These are phyloP conservation scores for Apiospora phragmitis DNA, from an alignment of 2,329 filamentous ascomycete species.

Conservation along the genomic window DNA sequence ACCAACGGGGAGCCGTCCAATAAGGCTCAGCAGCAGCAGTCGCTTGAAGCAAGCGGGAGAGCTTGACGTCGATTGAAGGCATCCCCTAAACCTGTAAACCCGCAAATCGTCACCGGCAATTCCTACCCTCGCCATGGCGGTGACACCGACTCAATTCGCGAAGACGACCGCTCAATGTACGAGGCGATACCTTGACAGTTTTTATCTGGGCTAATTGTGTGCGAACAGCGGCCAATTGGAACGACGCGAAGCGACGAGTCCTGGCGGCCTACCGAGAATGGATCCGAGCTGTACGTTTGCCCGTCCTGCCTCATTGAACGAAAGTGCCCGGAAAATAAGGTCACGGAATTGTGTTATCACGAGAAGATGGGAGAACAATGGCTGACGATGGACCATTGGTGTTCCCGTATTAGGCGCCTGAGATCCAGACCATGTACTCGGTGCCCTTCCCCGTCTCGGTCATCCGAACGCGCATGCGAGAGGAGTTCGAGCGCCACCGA, in stretches of 20 bases:
- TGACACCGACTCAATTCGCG: conserved; percentile 91
- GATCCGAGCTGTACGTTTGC: conserved; percentile 83
- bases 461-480: conserved; percentile 89
- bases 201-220: conserved; percentile 44
- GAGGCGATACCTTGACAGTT: conserved; percentile 34
- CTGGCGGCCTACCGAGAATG: conserved; percentile 90
- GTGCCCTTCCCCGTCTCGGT: conserved; percentile 83
- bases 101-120: conserved; percentile 5
- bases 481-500: conserved; percentile 95
- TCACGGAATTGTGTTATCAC: no score
- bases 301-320: background rate
- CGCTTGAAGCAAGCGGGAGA: conserved; percentile 9
- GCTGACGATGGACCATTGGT: background rate
- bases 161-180: conserved; percentile 76
- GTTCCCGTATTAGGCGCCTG: conserved; percentile 74
- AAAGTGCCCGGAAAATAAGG: no score
- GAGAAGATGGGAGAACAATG: background rate
- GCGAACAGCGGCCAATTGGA: conserved; percentile 77
- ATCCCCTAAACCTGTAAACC: background rate
- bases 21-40: conserved; percentile 12
- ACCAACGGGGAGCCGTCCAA: conserved; percentile 15
- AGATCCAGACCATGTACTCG: conserved; percentile 97
- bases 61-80: conserved; percentile 30
- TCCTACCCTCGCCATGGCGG: conserved; percentile 64
- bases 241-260: conserved; percentile 84